Base-by-base conservation (phyloP, 345 rosid species). In the Nasturtium officinale region DNA sequence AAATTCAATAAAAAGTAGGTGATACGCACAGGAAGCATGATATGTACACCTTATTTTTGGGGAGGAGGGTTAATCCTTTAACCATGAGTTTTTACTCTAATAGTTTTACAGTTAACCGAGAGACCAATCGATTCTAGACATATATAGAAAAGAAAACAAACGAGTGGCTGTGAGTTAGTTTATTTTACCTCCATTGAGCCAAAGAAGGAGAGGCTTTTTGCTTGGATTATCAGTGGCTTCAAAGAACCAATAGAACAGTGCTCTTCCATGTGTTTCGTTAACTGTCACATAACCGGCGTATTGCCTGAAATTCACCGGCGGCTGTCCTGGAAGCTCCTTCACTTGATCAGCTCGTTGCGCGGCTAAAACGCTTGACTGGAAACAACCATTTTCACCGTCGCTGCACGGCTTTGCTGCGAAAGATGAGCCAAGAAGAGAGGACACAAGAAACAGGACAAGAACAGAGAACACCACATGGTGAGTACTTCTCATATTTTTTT, bases 221-320 rank as follows among this genome's bases (percentile, higher is more conserved):
- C 74, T 46, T 28, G 91, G 89, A 25, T 76, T 52, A 2, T 47
- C 52, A 4, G 81, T 63, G 18, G 96, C 90, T 73, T 90, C 90
- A 33, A 90, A 88, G 69, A 90, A 90, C 94, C 96, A 90, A 81
- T 90, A 90, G 65, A 88, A 90, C 78, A 90, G 83, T 55, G 94
- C 91, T 80, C 87, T 78, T 46, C 94, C 94, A 55, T 85, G 94
- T 51, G 83, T 77, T 71, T 84, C 69, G 52, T 85, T 88, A 43
- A 90, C 94, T 2, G 90, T 90, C 52, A 90, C 86, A 52, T 90
- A 90, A n/a, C 96, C 96, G 2, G 96, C 85, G 54, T 87, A 88
- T n/a, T 90, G 96, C 78, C 72, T 76, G 82, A 88, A 90, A 23
- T 60, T 78, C 61, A 88, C 90, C 46, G 71, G 67, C 0, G 94